A percentile compares a stretch with the other conserved stretches of the same genome.
These are phyloP conservation scores for Starmera amethionina DNA, from an alignment of 805 yeast species.

Conservation along the genomic window DNA sequence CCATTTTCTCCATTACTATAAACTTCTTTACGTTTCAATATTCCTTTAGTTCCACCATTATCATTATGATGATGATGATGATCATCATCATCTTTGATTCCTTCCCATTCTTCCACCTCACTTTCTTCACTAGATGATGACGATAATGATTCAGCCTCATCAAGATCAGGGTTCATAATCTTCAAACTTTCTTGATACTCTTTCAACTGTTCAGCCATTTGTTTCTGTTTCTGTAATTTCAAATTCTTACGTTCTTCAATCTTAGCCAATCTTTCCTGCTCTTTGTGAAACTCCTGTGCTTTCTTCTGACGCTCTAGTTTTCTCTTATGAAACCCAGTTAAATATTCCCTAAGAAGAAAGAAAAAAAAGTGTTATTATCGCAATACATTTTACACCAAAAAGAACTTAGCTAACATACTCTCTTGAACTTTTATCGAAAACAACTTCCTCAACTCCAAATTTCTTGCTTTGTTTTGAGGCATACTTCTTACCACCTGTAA, in stretches of 20 bases:
- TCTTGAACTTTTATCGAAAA: constrained; percentile 72
- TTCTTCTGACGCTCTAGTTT: constrained; percentile 81
- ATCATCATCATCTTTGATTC: constrained; percentile 22
- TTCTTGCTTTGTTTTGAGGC: constrained; percentile 56
- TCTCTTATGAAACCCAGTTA: constrained; percentile 94
- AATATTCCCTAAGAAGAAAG: constrained; percentile 40
- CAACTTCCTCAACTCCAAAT: constrained; percentile 73
- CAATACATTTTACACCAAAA: neutral
- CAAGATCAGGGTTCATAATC: constrained; percentile 8
- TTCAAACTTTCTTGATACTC: constrained; percentile 41
- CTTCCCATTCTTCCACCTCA: constrained; percentile 28
- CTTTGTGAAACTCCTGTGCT: constrained; percentile 68
- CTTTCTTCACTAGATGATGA: constrained; percentile 10
- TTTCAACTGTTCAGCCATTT: constrained; percentile 52
- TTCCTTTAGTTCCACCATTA: constrained; percentile 12
- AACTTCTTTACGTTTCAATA: constrained; percentile 8
- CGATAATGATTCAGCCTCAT: constrained; percentile 13
- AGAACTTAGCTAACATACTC: constrained; percentile 19
- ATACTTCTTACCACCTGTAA: constrained; percentile 81
- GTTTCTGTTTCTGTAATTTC: constrained; percentile 61
- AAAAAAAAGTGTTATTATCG: neutral
- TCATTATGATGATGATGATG: no score
- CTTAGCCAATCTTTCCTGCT: constrained; percentile 62
- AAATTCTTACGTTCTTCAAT: constrained; percentile 67
- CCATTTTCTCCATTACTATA: constrained; percentile 21